These are phyloP conservation scores for Torulaspora gathmanii DNA, from an alignment of 805 yeast genomes.

Conservation along the genomic window DNA sequence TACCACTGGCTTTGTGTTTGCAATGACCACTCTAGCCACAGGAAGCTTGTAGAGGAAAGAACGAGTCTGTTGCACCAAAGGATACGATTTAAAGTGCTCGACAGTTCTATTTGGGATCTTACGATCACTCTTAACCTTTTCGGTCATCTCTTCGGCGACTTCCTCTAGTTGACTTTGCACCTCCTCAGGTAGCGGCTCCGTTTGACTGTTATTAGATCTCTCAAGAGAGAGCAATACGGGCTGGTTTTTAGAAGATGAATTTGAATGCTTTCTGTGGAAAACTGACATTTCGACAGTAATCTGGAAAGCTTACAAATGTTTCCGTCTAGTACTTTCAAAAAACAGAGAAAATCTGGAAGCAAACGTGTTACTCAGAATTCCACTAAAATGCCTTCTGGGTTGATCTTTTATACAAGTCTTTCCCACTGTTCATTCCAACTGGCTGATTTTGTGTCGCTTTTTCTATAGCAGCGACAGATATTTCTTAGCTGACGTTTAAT, in stretches of 20 bases:
- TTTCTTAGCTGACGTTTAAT: background rate
- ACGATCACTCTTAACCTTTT: background rate
- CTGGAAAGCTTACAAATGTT: background rate
- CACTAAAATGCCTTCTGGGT: background rate
- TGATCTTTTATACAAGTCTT: background rate
- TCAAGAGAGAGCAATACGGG: slow-evolving; percentile 16
- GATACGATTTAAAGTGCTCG: slow-evolving; percentile 45
- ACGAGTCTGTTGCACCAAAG: slow-evolving; percentile 43
- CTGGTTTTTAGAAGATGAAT: slow-evolving; percentile 8
- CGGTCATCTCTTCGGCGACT: slow-evolving; percentile 4
- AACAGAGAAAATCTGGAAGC: background rate
- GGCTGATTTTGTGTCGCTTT: slow-evolving; percentile 3
- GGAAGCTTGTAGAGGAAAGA: slow-evolving; percentile 37
- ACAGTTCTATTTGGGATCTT: slow-evolving; percentile 31
- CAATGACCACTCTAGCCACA: slow-evolving; percentile 34
- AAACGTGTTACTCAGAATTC: background rate
- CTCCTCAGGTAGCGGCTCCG: slow-evolving; percentile 7
- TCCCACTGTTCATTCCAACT: background rate
- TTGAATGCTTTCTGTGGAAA: slow-evolving; percentile 17
- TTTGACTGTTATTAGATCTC: slow-evolving; percentile 5
- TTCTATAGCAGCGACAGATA: background rate
- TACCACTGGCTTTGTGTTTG: slow-evolving; percentile 34
- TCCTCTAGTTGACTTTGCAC: slow-evolving; percentile 8
- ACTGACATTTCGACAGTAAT: slow-evolving; percentile 11
- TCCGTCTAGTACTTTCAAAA: background rate